A percentile compares a stretch with the other conserved stretches of the same genome.
These are phyloP conservation scores for Marasmius oreades DNA, from an alignment of 1,284 basidiomycete species.

Conservation along the genomic window DNA sequence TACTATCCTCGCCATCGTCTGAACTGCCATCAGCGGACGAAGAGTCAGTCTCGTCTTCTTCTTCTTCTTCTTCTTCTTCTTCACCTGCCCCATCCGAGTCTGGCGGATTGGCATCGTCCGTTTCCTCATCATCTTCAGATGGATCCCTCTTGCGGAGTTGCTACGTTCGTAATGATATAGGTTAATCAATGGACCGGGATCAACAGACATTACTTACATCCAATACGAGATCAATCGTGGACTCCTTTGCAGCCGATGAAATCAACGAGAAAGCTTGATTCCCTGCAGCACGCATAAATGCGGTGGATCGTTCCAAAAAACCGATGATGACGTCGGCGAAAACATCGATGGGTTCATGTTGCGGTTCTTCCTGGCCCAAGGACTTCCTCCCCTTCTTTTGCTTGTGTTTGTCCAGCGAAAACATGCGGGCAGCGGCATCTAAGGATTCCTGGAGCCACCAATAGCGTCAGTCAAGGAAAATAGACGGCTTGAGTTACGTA, in stretches of 20 bases:
- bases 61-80: conserved; percentile 33
- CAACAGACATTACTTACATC: conserved; percentile 53
- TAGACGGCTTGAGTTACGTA: conserved; percentile 25
- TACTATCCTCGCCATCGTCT: conserved; percentile 39
- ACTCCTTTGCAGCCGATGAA: conserved; percentile 64
- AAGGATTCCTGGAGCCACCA: conserved; percentile 43
- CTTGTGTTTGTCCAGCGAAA: conserved; percentile 28
- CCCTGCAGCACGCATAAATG: conserved; percentile 79
- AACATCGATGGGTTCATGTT: conserved; percentile 69
- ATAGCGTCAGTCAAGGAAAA: conserved; percentile 5
- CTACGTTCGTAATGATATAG: conserved; percentile 34
- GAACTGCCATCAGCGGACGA: conserved; percentile 24
- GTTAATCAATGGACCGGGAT: not conserved
- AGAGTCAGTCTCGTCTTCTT: conserved; percentile 24
- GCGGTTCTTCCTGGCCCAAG: conserved; percentile 25
- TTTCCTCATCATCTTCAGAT: conserved; percentile 48
- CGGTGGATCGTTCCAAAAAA: conserved; percentile 82
- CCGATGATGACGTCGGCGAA: conserved; percentile 88
- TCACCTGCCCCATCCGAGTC: not conserved
- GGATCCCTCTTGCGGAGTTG: conserved; percentile 78
- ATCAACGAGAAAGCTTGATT: conserved; percentile 83
- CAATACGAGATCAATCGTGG: conserved; percentile 82
- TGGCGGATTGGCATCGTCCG: conserved; percentile 30
- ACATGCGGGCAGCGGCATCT: conserved; percentile 41
- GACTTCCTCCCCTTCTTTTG: conserved; percentile 45